A percentile compares a stretch with the other conserved stretches of the same genome.
Conservation (phyloP, 352 stramenopile species). For the Pythium sukuiense region DNA sequence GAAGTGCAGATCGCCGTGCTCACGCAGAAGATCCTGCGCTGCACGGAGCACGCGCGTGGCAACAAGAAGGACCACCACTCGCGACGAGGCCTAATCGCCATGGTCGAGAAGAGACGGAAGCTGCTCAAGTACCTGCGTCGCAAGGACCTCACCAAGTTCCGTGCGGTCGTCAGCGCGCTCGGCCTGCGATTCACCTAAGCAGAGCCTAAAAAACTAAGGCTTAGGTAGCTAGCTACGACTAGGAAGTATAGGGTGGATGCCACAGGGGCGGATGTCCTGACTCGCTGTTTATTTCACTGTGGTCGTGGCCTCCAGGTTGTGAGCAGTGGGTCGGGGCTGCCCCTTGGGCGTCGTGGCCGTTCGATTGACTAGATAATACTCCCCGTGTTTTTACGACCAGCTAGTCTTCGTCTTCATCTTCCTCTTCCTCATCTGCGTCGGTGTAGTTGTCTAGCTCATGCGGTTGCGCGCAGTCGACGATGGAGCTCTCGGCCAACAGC, state of each 20-base stretch:
- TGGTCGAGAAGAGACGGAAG: constrained; percentile 87
- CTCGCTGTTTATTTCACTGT: no score
- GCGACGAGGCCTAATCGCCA: constrained; percentile 77
- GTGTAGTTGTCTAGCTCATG: constrained; percentile 25
- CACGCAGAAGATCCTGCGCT: constrained; percentile 85
- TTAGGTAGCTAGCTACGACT: background rate
- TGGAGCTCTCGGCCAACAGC: constrained; percentile 59
- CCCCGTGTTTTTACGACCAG: constrained; percentile 2
- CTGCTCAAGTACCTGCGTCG: constrained; percentile 84
- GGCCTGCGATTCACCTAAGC: constrained; percentile 76
- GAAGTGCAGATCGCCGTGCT: constrained; percentile 86
- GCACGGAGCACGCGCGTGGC: constrained; percentile 65
- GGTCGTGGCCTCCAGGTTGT: no score
- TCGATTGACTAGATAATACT: constrained; percentile 3
- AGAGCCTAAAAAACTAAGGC: no score
- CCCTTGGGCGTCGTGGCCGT: no score
- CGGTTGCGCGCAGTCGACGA: constrained; percentile 20
- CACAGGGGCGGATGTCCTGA: no score
- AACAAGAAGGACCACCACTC: constrained; percentile 91
- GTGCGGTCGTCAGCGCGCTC: constrained; percentile 72
- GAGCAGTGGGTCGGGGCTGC: no score
- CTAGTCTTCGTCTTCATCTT: constrained; percentile 20
- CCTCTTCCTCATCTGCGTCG: constrained; percentile 12
- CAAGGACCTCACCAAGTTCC: constrained; percentile 80
- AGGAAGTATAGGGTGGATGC: background rate